Percentiles rank a stretch among this genome's conserved stretches.
Evolutionary conservation across 2,329 filamentous ascomycete genomes (phyloP).

Genomic region (Talaromyces rugulosus): DNA sequence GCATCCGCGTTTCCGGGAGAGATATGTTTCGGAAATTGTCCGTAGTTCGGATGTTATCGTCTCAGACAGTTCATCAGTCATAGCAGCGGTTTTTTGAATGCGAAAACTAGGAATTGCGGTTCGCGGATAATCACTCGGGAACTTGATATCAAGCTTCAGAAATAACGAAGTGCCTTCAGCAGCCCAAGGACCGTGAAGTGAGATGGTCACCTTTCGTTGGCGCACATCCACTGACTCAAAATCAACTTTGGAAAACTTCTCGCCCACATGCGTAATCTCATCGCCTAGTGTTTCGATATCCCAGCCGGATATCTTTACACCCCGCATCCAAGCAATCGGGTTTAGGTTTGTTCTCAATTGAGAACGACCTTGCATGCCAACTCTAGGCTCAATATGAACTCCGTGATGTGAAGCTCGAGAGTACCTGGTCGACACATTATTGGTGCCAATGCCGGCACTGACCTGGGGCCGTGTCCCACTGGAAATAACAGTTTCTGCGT

Average conservation of each 20-base stretch:
- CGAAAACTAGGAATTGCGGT: slow-evolving; percentile 48
- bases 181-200: slow-evolving; percentile 59
- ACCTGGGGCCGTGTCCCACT: slow-evolving; percentile 19
- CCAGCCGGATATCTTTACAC: slow-evolving; percentile 56
- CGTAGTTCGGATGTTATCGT: slow-evolving; percentile 50
- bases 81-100: slow-evolving; percentile 55
- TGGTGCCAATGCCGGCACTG: slow-evolving; percentile 42
- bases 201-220: slow-evolving; percentile 51
- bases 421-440: slow-evolving; percentile 50
- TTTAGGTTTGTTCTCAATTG: slow-evolving; percentile 49
- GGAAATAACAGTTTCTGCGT: slow-evolving; percentile 29
- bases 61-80: slow-evolving; percentile 48
- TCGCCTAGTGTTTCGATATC: slow-evolving; percentile 54
- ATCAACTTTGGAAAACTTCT: slow-evolving; percentile 57
- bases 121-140: slow-evolving; percentile 55
- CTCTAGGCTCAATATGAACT: slow-evolving; percentile 45
- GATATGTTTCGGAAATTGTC: slow-evolving; percentile 53
- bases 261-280: slow-evolving; percentile 58
- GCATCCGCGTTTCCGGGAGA: slow-evolving; percentile 51
- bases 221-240: slow-evolving; percentile 58
- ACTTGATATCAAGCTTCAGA: slow-evolving; percentile 55
- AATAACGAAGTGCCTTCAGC: slow-evolving; percentile 49
- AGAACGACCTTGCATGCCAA: slow-evolving; percentile 47
- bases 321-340: slow-evolving; percentile 62
- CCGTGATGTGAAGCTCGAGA: slow-evolving; percentile 44